Percentiles rank a stretch among this genome's conserved stretches.
Evolutionary conservation across 352 stramenopile genomes (phyloP).

Genomic region (Pythium pectinolyticum): DNA sequence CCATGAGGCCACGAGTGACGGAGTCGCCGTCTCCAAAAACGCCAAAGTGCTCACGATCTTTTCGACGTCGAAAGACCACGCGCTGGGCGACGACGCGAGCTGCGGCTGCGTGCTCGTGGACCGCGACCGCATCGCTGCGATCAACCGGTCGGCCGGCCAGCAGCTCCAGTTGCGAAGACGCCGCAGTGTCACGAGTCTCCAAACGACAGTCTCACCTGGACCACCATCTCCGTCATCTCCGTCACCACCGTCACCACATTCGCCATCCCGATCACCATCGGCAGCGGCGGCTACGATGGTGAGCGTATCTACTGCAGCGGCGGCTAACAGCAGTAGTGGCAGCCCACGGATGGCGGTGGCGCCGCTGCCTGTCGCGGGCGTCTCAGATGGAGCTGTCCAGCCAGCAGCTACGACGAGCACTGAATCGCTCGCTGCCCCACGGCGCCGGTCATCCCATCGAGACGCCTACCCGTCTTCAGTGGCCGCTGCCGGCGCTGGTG

Average conservation of each 20-base stretch:
- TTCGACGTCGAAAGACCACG: slow-evolving; percentile 74
- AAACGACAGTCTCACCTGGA: background rate
- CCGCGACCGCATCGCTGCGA: slow-evolving; percentile 48
- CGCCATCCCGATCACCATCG: background rate
- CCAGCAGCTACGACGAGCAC: background rate
- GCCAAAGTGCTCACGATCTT: slow-evolving; percentile 70
- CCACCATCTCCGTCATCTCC: background rate
- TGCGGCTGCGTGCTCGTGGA: slow-evolving; percentile 73
- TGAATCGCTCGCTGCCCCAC: background rate
- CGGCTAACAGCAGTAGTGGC: background rate
- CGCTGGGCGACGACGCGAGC: slow-evolving; percentile 52
- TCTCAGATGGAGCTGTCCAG: background rate
- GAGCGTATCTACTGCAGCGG: background rate
- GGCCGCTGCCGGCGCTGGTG: background rate
- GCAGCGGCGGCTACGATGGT: background rate
- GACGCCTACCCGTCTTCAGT: background rate
- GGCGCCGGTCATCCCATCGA: slow-evolving; percentile 6
- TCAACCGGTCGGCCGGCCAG: slow-evolving; percentile 45
- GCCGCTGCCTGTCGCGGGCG: background rate
- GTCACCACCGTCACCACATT: background rate
- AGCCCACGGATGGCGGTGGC: background rate
- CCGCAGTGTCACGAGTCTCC: slow-evolving; percentile 29
- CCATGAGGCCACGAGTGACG: slow-evolving; percentile 86
- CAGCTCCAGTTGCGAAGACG: slow-evolving; percentile 33
- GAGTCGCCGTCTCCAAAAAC: slow-evolving; percentile 56